Conservation (phyloP, 441 rosid species). For the Iberis amara region DNA sequence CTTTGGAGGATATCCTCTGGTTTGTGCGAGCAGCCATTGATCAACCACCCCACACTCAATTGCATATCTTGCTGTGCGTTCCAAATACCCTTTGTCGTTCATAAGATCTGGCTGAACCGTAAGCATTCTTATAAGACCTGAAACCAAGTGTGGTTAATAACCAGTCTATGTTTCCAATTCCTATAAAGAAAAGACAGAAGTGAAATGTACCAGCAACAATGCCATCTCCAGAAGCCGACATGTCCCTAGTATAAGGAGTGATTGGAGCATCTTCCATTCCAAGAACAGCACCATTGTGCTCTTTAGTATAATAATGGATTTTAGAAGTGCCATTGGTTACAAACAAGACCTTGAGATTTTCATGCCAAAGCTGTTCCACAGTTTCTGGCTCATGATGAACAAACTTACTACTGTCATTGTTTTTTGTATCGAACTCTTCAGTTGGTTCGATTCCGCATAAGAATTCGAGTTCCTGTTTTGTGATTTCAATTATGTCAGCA, state of each 20-base stretch:
- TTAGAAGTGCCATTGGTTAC: conserved; percentile 91
- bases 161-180: conserved; percentile 16
- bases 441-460: conserved; percentile 59
- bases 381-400: conserved; percentile 56
- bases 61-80: conserved; percentile 56
- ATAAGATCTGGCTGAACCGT: conserved; percentile 62
- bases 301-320: conserved; percentile 79
- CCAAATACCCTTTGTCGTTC: conserved; percentile 61
- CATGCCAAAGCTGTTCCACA: conserved; percentile 72
- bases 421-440: conserved; percentile 66
- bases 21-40: conserved; percentile 65
- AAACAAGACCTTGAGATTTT: conserved; percentile 70
- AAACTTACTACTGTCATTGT: conserved; percentile 59
- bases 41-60: conserved; percentile 77
- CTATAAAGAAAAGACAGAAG: background rate
- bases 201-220: conserved; percentile 68
- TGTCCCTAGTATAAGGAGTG: conserved; percentile 71
- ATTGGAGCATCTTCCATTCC: conserved; percentile 85
- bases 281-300: conserved; percentile 64
- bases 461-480: conserved; percentile 91
- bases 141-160: conserved; percentile 22
- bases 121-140: conserved; percentile 85
- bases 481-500: conserved; percentile 69
- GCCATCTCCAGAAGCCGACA: conserved; percentile 95
- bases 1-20: conserved; percentile 64